Percentiles rank a stretch among this genome's conserved stretches.
Conservation (phyloP, 2,329 filamentous ascomycete genomes). For the Pyrenophora teres region DNA sequence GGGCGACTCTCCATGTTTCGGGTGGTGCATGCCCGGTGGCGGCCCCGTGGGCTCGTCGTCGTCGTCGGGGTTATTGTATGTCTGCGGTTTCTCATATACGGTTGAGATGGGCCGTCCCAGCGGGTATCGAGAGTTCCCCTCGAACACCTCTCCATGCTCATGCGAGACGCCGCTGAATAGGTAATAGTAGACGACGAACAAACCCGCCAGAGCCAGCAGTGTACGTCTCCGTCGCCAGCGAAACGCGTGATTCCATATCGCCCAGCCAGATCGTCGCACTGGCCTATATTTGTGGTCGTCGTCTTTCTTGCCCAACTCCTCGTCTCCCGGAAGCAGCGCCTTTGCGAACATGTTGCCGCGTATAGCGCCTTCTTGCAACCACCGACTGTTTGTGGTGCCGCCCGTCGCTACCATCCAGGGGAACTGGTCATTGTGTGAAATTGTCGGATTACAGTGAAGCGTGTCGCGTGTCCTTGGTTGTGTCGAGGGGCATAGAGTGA, state of each 20-base stretch:
- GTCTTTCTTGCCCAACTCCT: slow-evolving; percentile 68
- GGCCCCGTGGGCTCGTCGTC: slow-evolving; percentile 31
- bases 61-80: background rate
- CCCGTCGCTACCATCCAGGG: slow-evolving; percentile 31
- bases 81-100: slow-evolving; percentile 13
- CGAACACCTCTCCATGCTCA: background rate
- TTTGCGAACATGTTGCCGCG: slow-evolving; percentile 44
- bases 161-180: slow-evolving; percentile 56
- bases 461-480: slow-evolving; percentile 10
- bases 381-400: slow-evolving; percentile 28
- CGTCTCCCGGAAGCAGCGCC: slow-evolving; percentile 58
- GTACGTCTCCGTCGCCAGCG: slow-evolving; percentile 58
- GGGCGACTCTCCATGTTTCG: slow-evolving; percentile 19
- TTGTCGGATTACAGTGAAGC: slow-evolving; percentile 5
- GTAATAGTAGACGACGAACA: slow-evolving; percentile 64
- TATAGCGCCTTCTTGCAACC: slow-evolving; percentile 33
- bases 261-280: slow-evolving; percentile 41
- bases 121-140: slow-evolving; percentile 1
- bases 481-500: slow-evolving; percentile 24
- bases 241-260: slow-evolving; percentile 32
- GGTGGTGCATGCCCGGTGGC: slow-evolving; percentile 30
- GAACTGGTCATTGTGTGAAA: slow-evolving; percentile 27
- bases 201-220: slow-evolving; percentile 40
- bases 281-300: slow-evolving; percentile 59
- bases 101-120: slow-evolving; percentile 11